A percentile compares a stretch with the other conserved stretches of the same genome.
phyloP scores from a whole-genome alignment of 1,139 yeast species.

The Nakaseomyces sp. region DNA sequence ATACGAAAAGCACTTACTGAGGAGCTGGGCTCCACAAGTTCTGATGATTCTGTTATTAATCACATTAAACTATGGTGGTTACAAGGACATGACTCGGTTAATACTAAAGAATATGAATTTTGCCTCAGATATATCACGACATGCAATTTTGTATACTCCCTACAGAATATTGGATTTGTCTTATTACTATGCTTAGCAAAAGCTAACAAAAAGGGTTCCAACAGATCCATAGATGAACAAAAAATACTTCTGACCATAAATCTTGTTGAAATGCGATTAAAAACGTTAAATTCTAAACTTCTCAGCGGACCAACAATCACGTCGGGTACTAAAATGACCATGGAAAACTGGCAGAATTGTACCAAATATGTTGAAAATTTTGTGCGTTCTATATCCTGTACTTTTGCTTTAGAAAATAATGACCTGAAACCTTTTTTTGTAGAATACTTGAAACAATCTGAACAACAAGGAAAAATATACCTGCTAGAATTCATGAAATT shows the following conservation, averaged over 20 bases:
- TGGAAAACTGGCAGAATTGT: constrained; percentile 32
- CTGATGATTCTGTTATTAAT: constrained; percentile 21
- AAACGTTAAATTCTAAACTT: constrained; percentile 2
- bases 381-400: constrained; percentile 14
- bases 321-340: constrained; percentile 22
- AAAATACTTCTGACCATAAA: constrained; percentile 31
- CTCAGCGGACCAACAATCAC: constrained; percentile 10
- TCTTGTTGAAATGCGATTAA: constrained; percentile 31
- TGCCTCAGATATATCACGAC: constrained; percentile 20
- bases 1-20: constrained; percentile 52
- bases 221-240: constrained; percentile 24
- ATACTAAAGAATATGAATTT: constrained; percentile 18
- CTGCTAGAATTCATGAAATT: constrained; percentile 54
- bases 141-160: neutral
- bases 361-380: constrained; percentile 12
- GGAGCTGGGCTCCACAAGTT: constrained; percentile 22
- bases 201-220: constrained; percentile 15
- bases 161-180: constrained; percentile 2
- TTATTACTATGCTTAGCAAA: constrained; percentile 18
- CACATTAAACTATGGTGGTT: neutral
- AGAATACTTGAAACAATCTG: constrained; percentile 12
- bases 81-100: constrained; percentile 3
- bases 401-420: constrained; percentile 16
- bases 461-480: constrained; percentile 12
- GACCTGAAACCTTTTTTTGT: constrained; percentile 15